Conservation (phyloP, 805 yeast genomes). For the Monosporozyma solicola region DNA sequence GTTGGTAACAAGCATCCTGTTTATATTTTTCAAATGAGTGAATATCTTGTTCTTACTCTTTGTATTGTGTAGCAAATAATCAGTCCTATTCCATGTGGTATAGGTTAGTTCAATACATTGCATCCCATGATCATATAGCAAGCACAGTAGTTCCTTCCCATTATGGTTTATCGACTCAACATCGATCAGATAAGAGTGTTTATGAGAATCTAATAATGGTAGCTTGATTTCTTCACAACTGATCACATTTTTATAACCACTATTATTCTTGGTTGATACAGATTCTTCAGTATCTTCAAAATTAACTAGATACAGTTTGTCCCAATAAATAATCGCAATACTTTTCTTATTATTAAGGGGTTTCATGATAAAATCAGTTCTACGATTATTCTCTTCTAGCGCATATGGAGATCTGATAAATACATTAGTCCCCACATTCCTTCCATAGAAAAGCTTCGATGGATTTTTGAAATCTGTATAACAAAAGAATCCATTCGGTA, state of each 20-base stretch:
- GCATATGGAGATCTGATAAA: neutral
- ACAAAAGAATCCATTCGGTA: neutral
- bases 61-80: conserved; percentile 19
- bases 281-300: neutral
- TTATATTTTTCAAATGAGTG: conserved; percentile 14
- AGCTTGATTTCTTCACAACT: neutral
- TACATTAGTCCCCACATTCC: neutral
- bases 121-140: conserved; percentile 19
- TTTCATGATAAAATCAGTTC: neutral
- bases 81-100: conserved; percentile 14
- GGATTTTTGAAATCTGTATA: neutral
- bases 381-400: neutral
- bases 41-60: conserved; percentile 17
- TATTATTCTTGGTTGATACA: neutral
- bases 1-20: conserved; percentile 22
- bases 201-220: neutral
- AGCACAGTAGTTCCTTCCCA: conserved; percentile 5
- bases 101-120: conserved; percentile 16
- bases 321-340: neutral
- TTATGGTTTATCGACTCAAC: neutral
- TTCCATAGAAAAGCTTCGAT: neutral
- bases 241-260: neutral
- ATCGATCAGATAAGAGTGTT: neutral
- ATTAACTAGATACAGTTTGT: neutral
- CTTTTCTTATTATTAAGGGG: neutral